Evolutionary conservation across 139 green algal species (phyloP).

Genomic region (Mychonastes homosphaera): DNA sequence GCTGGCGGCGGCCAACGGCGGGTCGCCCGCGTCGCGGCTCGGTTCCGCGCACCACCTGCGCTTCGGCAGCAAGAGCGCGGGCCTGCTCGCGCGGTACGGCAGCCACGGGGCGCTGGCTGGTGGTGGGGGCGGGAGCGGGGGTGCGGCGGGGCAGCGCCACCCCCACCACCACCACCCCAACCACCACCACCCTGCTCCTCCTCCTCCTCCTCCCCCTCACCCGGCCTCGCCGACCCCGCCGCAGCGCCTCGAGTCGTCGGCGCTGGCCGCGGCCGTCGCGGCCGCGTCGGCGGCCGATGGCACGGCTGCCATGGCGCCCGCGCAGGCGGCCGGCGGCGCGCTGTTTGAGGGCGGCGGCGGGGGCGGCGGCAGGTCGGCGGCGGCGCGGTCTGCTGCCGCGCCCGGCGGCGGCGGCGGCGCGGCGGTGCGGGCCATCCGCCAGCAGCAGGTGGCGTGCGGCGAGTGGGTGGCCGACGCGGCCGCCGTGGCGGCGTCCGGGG

Average conservation of each 20-base stretch:
- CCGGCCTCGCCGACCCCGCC: background rate
- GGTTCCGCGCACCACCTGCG: conserved; percentile 15
- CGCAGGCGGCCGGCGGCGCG: background rate
- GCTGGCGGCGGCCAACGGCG: background rate
- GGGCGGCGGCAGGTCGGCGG: conserved; percentile 4
- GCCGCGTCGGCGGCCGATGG: background rate
- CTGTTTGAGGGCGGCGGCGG: background rate
- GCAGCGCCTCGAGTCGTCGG: background rate
- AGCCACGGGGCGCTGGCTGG: conserved; percentile 8
- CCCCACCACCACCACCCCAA: conserved; percentile 11
- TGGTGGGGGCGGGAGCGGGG: background rate
- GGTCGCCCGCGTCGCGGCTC: background rate
- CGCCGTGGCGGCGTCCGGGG: conserved; percentile 7
- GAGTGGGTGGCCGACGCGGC: background rate
- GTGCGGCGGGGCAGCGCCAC: conserved; percentile 1
- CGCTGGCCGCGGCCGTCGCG: background rate
- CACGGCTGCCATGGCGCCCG: background rate
- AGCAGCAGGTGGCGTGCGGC: background rate
- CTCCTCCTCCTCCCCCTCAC: background rate
- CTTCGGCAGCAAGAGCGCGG: too few species aligned
- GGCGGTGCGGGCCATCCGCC: background rate
- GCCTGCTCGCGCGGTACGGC: too few species aligned
- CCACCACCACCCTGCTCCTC: too few species aligned
- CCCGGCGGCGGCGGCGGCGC: background rate
- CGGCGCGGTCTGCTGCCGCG: background rate